Percentiles rank a stretch among this genome's conserved stretches.
Conservation (phyloP, 2,329 filamentous ascomycete genomes). For the Fusarium newnesense region DNA sequence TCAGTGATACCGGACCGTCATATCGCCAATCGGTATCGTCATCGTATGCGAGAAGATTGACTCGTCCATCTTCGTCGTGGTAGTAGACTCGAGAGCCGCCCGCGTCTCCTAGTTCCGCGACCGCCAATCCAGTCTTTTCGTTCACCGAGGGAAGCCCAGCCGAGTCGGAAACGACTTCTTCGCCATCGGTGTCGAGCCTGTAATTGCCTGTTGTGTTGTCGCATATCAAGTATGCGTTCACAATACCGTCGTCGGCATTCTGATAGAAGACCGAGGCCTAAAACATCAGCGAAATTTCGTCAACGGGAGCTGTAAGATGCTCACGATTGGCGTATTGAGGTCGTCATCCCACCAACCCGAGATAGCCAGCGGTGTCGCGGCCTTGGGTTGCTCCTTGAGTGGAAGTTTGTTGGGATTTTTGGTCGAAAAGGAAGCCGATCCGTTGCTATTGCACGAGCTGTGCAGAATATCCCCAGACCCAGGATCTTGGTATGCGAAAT, state of each 20-base stretch:
- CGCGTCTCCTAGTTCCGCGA: conserved; percentile 29
- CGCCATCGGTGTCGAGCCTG: conserved; percentile 5
- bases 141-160: conserved; percentile 20
- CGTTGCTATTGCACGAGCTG: conserved; percentile 35
- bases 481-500: conserved; percentile 36
- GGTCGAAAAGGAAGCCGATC: conserved; percentile 23
- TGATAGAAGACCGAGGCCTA: conserved; percentile 35
- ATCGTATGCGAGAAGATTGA: conserved; percentile 32
- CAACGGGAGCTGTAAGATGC: neutral
- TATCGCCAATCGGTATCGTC: conserved; percentile 39
- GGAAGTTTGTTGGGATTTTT: conserved; percentile 27
- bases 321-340: conserved; percentile 22
- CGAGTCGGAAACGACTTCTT: conserved; percentile 16
- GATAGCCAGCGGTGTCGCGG: conserved; percentile 17
- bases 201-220: conserved; percentile 28
- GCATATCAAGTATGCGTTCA: conserved; percentile 29
- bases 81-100: conserved; percentile 35
- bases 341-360: conserved; percentile 33
- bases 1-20: conserved; percentile 25
- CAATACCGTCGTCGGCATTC: conserved; percentile 4
- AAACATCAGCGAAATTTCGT: neutral
- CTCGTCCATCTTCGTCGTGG: conserved; percentile 25
- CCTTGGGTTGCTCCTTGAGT: conserved; percentile 16
- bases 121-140: conserved; percentile 27
- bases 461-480: conserved; percentile 33